Base-by-base conservation (phyloP, 2,329 filamentous ascomycete species). In the Nothophaeocryptopus gaeumannii region DNA sequence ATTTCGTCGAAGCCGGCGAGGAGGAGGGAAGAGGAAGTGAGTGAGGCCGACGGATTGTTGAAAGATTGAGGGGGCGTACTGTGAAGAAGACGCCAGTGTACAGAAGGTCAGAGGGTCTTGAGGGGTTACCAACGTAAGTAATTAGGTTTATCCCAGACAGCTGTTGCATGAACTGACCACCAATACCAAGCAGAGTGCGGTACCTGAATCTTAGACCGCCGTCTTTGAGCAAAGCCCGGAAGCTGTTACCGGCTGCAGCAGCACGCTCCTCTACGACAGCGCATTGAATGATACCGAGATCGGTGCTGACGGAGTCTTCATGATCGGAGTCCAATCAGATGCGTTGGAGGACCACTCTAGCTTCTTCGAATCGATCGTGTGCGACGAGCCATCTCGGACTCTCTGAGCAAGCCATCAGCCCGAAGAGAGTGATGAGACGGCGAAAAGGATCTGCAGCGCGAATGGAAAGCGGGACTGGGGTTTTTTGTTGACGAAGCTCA, bases 1-100 rank as follows among this genome's bases (percentile, higher is more conserved):
- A 70, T 63, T 73, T 78, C 78, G 64, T 78, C 78, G 16, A 79
- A 70, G 39, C 70, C 71, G 26, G 70, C 70, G 3, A 73, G 63
- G 4, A 73, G 61, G 2, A 75, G 61, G 2, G 72, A 70, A 70
- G 50, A 74, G 61, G 12, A 72, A 70, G 32, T 69, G 62, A 8
- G 58, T 48, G 39, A 67, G 47, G 44, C 76, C 74, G 53, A 86
- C 82, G 0, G 80, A 83, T 20, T 64, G 60, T 47, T 71, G 56
- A 50, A 72, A 72, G 15, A 73, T 62, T 2, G 70, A 60, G 0
- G 70, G 69, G 47, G 71, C 70, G 51, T 67, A 72, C 58, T 72
- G 71, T 49, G n/a, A n/a, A n/a, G 70, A n/a, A 34, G 32, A 8
- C 8, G 8, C 8, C 8, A 8, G 8, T 8, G 32, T 34, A 34